Base-by-base conservation (phyloP, 208 protist genomes). In the Leishmania lainsoni region DNA sequence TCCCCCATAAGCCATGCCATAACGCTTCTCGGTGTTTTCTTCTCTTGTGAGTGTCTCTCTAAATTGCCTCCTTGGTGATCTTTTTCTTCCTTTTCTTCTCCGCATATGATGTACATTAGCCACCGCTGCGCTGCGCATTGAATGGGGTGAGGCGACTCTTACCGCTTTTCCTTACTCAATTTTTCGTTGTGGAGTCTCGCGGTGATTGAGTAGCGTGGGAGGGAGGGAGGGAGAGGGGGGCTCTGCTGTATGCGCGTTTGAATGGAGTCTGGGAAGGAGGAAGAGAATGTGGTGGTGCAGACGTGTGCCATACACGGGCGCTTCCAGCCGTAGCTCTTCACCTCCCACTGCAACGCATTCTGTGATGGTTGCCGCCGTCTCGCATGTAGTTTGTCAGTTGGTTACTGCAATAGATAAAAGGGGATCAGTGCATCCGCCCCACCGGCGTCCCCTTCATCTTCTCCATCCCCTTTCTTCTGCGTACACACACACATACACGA, bases 11-110 rank as follows among this genome's bases (percentile, higher is more conserved):
- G 32, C 32, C 20, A 39, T 29, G 61, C 61, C 61, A 68, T 2
- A 0, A 12, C 16, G 61, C 61, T 12, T 5, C 12, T 20, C 29
- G 4, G 32, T 45, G 42, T 9, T 72, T 42, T 14, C 39, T 51
- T 49, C 39, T 9, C 17, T 0, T 45, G 68, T 72, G 39, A 5
- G 72, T 61, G 8, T 58, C 14, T 22, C 48, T 26, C 3, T 8
- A 35, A 16, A 49, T 51, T 65, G 58, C 54, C n/a, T 45, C 17
- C 42, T 68, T 78, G n/a, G 3, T 9, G 39, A 9, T 52, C 20
- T 78, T 77, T 75, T 82, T 20, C 81, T 39, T 82, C 12, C 81
- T 39, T 87, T 56, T 16, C 20, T 32, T 45, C 22, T 73, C n/a
- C 32, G 42, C 35, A 12, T 26, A 12, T 26, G 52, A 72, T 52